phyloP scores from a whole-genome alignment of 169 alveolate genomes.

The Prorocentrum cordatum region DNA sequence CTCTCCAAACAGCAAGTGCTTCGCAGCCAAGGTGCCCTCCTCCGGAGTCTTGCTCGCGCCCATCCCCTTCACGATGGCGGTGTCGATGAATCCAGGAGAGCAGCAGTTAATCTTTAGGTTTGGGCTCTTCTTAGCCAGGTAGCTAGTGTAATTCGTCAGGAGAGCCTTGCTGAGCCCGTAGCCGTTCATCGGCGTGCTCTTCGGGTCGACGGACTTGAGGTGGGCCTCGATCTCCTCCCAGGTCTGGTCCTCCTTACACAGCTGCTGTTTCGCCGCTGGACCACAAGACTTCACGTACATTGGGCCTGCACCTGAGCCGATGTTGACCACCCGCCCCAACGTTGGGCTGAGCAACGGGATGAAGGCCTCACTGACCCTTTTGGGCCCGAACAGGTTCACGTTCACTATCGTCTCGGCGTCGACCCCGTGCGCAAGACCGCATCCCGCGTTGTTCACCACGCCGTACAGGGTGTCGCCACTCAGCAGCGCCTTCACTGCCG shows the following conservation, averaged over 20 bases:
- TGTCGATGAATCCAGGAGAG: constrained; percentile 46
- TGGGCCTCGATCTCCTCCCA: constrained; percentile 16
- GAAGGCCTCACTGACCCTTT: constrained; percentile 14
- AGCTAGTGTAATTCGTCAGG: constrained; percentile 5
- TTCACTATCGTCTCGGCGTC: background rate
- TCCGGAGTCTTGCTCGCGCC: constrained; percentile 20
- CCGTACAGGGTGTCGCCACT: constrained; percentile 7
- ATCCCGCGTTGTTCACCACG: constrained; percentile 23
- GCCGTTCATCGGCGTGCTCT: constrained; percentile 1
- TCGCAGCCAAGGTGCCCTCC: constrained; percentile 40
- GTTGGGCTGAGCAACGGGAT: constrained; percentile 35
- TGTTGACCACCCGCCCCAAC: constrained; percentile 60
- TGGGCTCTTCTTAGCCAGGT: background rate
- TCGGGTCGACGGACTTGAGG: background rate
- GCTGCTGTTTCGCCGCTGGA: no score
- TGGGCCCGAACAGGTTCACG: constrained; percentile 16
- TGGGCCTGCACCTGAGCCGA: constrained; percentile 68
- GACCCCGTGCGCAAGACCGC: constrained; percentile 23
- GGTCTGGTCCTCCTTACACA: no score
- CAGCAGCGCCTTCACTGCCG: background rate
- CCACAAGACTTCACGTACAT: no score
- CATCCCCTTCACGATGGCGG: constrained; percentile 22
- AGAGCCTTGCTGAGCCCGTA: constrained; percentile 5
- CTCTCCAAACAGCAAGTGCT: constrained; percentile 25
- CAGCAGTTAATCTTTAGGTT: background rate